Conservation (phyloP, 352 stramenopile species). For the Globisporangium uncinulatum region DNA sequence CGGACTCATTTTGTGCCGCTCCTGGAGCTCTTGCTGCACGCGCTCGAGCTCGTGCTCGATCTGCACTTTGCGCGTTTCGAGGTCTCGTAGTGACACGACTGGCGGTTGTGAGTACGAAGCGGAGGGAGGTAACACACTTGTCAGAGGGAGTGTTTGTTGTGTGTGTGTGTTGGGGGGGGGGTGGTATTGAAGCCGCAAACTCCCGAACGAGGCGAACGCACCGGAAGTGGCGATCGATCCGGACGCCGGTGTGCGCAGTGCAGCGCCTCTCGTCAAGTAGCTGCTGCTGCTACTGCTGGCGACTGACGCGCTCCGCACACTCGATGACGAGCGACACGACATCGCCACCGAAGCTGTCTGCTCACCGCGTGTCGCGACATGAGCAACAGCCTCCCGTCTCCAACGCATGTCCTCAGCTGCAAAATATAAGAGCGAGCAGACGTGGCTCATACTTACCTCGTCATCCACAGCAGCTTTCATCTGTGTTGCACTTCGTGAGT, state of each 20-base stretch:
- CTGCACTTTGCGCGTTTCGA: slow-evolving; percentile 51
- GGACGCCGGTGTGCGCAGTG: not conserved
- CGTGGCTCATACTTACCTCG: not conserved
- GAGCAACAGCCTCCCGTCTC: not conserved
- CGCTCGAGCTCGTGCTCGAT: slow-evolving; percentile 26
- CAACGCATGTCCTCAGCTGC: not conserved
- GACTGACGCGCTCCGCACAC: not conserved
- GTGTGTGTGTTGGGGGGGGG: too few species aligned
- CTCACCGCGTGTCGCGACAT: not conserved
- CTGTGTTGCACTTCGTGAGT: not conserved
- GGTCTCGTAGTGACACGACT: slow-evolving; percentile 45
- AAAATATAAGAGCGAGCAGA: not conserved
- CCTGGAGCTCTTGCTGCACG: slow-evolving; percentile 13
- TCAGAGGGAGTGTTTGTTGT: not conserved
- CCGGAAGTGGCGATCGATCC: not conserved
- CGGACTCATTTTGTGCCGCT: slow-evolving; percentile 4
- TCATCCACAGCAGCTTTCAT: not conserved
- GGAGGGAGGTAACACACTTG: too few species aligned
- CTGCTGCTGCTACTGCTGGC: not conserved
- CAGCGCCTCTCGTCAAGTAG: not conserved
- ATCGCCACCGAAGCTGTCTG: not conserved
- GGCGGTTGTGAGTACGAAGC: not conserved
- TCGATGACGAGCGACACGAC: not conserved
- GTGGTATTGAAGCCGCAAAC: not conserved
- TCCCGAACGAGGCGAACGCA: not conserved